phyloP scores from a whole-genome alignment of 106 monocot species.

The Allium cepa region DNA sequence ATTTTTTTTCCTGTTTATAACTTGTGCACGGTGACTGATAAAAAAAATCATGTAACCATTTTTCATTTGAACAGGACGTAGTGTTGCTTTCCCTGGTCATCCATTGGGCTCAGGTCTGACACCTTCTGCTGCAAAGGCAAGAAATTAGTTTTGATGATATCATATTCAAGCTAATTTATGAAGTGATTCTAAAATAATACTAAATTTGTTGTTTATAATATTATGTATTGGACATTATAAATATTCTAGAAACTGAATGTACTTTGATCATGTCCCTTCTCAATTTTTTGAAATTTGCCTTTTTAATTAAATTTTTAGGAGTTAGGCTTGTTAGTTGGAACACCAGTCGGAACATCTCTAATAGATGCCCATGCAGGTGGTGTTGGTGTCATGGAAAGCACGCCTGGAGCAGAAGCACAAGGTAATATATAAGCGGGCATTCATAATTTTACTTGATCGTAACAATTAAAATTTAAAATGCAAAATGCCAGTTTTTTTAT shows the following conservation, averaged over 20 bases:
- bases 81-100: conserved; percentile 95
- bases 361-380: conserved; percentile 99
- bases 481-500: too few relatives aligned
- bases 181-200: too few relatives aligned
- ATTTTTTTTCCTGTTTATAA: too few relatives aligned
- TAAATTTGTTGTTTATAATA: too few relatives aligned
- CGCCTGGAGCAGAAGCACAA: conserved; percentile 34
- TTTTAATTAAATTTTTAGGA: conserved; percentile 36
- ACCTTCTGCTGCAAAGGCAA: conserved; percentile 77
- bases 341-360: conserved; percentile 88
- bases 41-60: too few relatives aligned
- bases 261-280: not conserved
- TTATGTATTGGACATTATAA: too few relatives aligned
- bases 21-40: too few relatives aligned
- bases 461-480: too few relatives aligned
- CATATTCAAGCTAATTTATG: conserved; percentile 5
- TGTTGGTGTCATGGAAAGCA: conserved; percentile 83
- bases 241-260: too few relatives aligned
- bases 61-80: conserved; percentile 41
- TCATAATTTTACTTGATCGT: too few relatives aligned
- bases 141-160: conserved; percentile 18
- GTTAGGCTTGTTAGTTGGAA: conserved; percentile 66
- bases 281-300: not conserved
- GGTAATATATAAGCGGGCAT: not conserved
- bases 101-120: conserved; percentile 84